These are phyloP conservation scores for Vicia villosa DNA, from an alignment of 306 rosid genomes.

Conservation along the genomic window DNA sequence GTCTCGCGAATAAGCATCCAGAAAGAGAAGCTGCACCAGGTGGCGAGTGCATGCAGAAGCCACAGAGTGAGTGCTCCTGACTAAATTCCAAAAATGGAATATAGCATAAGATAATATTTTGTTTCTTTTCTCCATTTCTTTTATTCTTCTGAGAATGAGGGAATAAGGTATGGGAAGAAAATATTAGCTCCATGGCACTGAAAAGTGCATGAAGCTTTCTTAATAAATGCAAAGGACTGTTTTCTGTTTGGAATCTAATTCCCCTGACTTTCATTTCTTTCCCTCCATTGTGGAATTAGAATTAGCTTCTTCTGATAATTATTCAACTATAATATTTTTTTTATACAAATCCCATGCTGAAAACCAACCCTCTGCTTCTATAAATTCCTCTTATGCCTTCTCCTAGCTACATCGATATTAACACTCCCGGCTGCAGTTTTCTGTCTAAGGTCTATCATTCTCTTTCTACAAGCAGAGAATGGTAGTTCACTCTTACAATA, in stretches of 20 bases:
- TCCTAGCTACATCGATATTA: neutral
- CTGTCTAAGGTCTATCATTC: constrained; percentile 13
- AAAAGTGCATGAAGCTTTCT: constrained; percentile 25
- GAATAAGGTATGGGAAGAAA: constrained; percentile 25
- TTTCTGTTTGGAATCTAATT: constrained; percentile 40
- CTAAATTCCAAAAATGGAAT: constrained; percentile 31
- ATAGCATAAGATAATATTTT: constrained; percentile 25
- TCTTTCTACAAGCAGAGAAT: constrained; percentile 30
- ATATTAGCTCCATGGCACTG: constrained; percentile 14
- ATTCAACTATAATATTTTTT: constrained; percentile 33
- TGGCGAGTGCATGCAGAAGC: constrained; percentile 14
- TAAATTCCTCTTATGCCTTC: constrained; percentile 38
- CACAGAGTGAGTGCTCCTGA: constrained; percentile 34
- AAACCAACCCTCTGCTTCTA: constrained; percentile 27
- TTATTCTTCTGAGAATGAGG: constrained; percentile 19
- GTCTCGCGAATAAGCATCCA: constrained; percentile 19
- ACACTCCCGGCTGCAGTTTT: constrained; percentile 19
- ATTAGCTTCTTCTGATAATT: constrained; percentile 42
- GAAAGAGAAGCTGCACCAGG: constrained; percentile 19
- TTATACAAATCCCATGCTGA: constrained; percentile 20
- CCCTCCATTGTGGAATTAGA: constrained; percentile 51
- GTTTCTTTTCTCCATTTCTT: neutral
- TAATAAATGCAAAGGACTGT: constrained; percentile 5
- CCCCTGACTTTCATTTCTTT: constrained; percentile 44
- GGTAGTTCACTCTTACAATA: constrained; percentile 28